Conservation (phyloP, 2,329 filamentous ascomycete genomes). For the Paecilomyces sp. region DNA sequence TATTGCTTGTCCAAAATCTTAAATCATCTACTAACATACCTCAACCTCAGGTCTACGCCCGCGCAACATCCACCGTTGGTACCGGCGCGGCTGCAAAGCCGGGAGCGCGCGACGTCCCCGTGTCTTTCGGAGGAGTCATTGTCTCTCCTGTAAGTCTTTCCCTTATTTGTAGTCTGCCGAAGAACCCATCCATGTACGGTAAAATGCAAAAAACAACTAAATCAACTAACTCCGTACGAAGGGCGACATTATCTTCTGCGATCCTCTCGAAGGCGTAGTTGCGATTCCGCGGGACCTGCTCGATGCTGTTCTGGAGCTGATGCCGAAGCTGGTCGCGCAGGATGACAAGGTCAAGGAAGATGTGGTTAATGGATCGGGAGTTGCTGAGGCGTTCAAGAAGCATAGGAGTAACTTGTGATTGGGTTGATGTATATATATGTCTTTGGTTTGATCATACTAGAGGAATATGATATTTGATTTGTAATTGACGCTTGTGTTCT, state of each 20-base stretch:
- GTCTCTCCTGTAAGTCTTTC: constrained; percentile 30
- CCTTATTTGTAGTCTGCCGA: not conserved
- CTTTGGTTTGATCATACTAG: not conserved
- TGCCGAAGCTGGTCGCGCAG: constrained; percentile 46
- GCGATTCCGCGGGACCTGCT: constrained; percentile 58
- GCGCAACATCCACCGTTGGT: constrained; percentile 37
- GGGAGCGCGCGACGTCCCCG: constrained; percentile 31
- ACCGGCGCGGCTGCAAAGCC: constrained; percentile 38
- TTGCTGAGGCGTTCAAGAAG: constrained; percentile 60
- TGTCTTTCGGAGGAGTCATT: constrained; percentile 33
- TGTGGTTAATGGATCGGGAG: constrained; percentile 54
- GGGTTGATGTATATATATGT: not conserved
- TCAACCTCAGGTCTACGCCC: constrained; percentile 34
- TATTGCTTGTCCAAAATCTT: not conserved
- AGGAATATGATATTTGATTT: not conserved
- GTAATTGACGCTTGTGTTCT: too few relatives aligned
- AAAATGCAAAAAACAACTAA: not conserved
- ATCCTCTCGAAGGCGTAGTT: constrained; percentile 63
- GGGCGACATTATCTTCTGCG: constrained; percentile 65
- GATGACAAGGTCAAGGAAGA: constrained; percentile 59
- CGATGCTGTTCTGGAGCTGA: constrained; percentile 52
- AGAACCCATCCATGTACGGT: too few relatives aligned
- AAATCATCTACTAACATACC: not conserved
- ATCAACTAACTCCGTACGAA: constrained; percentile 3
- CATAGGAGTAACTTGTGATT: constrained; percentile 31